Evolutionary conservation across 2,329 filamentous ascomycete genomes (phyloP).

Genomic region (Trichoderma polysporum): DNA sequence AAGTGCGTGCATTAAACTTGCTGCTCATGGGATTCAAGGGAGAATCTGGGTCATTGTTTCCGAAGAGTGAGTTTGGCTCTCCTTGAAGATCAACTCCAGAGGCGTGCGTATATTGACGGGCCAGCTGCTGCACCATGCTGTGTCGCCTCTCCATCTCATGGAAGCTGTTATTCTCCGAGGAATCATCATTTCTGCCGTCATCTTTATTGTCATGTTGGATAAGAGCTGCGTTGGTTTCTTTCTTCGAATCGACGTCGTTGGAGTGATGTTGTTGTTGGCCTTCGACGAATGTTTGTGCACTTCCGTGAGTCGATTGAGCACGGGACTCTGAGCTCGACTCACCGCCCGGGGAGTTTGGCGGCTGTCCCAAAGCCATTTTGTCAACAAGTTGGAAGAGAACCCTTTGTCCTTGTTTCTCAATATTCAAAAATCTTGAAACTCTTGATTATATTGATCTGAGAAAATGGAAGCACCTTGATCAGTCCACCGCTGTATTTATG

Average conservation of each 20-base stretch:
- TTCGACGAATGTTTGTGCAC: conserved; percentile 8
- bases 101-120: conserved; percentile 4
- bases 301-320: conserved; percentile 11
- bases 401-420: not conserved
- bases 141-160: conserved; percentile 7
- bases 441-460: not conserved
- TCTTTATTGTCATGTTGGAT: not conserved
- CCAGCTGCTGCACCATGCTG: conserved; percentile 7
- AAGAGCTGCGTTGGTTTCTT: not conserved
- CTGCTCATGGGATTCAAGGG: conserved; percentile 41
- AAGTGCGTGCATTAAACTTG: conserved; percentile 43
- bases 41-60: conserved; percentile 11
- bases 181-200: not conserved
- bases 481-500: not conserved
- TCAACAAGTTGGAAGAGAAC: not conserved
- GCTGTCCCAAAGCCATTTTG: not conserved
- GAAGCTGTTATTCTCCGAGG: not conserved
- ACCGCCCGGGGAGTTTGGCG: not conserved
- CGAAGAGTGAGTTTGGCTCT: not conserved
- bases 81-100: conserved; percentile 13
- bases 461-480: no score
- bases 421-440: not conserved
- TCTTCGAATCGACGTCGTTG: not conserved
- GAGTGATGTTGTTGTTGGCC: not conserved
- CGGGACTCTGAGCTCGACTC: conserved; percentile 1